Percentiles rank a stretch among this genome's conserved stretches.
These are phyloP conservation scores for Beauveria pseudobassiana DNA, from an alignment of 2,329 filamentous ascomycete species.

Conservation along the genomic window DNA sequence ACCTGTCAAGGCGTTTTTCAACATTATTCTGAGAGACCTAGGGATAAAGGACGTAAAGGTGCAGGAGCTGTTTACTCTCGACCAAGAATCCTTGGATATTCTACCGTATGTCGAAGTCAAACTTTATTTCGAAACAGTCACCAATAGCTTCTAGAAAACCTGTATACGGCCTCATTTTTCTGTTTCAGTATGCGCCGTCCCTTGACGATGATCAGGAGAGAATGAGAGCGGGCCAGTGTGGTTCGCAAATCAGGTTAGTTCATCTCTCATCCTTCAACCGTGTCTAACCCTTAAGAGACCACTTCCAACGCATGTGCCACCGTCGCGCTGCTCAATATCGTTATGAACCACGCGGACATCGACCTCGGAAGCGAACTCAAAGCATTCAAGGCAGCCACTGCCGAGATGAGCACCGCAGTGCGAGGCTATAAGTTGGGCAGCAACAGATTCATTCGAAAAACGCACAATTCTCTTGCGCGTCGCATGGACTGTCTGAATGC, in stretches of 20 bases:
- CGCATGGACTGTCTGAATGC: constrained; percentile 69
- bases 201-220: constrained; percentile 47
- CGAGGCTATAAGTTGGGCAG: constrained; percentile 69
- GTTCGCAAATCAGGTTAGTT: constrained; percentile 81
- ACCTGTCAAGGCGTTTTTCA: constrained; percentile 64
- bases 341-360: constrained; percentile 70
- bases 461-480: constrained; percentile 82
- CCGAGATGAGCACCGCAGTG: constrained; percentile 58
- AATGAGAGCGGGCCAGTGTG: constrained; percentile 58
- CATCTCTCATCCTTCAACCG: constrained; percentile 11
- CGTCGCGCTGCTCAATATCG: constrained; percentile 85
- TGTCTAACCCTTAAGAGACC: constrained; percentile 41
- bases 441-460: constrained; percentile 67
- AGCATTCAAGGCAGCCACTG: constrained; percentile 67
- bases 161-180: constrained; percentile 79
- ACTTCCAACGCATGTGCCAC: constrained; percentile 82
- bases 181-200: constrained; percentile 62
- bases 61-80: constrained; percentile 68
- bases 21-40: constrained; percentile 71
- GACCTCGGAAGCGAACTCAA: constrained; percentile 63
- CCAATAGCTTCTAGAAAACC: constrained; percentile 48
- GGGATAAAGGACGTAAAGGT: constrained; percentile 68
- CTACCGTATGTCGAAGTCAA: constrained; percentile 46
- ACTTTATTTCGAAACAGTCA: not conserved
- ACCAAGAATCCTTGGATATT: constrained; percentile 54